Evolutionary conservation across 1,284 basidiomycete genomes (phyloP), one percentile per base, ranked within the genome.

Genomic region (Bondarzewia mesenterica): DNA sequence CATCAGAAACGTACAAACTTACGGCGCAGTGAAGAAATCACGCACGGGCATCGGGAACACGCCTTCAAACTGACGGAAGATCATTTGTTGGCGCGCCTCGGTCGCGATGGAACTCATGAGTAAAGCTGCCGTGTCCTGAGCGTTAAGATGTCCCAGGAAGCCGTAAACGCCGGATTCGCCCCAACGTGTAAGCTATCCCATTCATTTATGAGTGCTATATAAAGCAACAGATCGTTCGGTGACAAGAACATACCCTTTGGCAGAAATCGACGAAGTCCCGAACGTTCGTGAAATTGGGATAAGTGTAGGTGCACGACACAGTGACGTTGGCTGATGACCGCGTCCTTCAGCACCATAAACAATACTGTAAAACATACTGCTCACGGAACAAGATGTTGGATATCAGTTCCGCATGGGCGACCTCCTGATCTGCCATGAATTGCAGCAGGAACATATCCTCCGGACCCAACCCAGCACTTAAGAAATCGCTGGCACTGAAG

Each of bases 81-180:
- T 69, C 75, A 82, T 77, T 64, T 86, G 78, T 62, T 86, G 82
- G 10, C 82, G 68, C 5, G 69, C 76, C 63, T 85, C 82, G n/a
- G 76, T 80, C 0, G 79, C 72, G 54, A 86, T 79, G 5, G 74
- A 70, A 58, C 85, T 76, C 3, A 78, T 60, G 10, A 85, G 63
- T 8, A 85, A 63, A 44, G 74, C 66, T 1, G 82, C 81, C 3
- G 74, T 61, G 3, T 75, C 68, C 18, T 80, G 70, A 20, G 78
- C 79, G 61, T 85, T 68, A 36, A 88, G 69, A 56, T 83, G 79
- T 38, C 75, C 69, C 18, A 82, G 60, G 64, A 83, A 83, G 5
- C 79, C 78, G 54, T 75, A 76, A 3, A 76, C 72, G 18, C 81
- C 81, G 2, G 76, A 75, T 59, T 88, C 83, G 37, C 83, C 84